Evolutionary conservation across 2,329 filamentous ascomycete genomes (phyloP).

Genomic region (Helotiales sp.): DNA sequence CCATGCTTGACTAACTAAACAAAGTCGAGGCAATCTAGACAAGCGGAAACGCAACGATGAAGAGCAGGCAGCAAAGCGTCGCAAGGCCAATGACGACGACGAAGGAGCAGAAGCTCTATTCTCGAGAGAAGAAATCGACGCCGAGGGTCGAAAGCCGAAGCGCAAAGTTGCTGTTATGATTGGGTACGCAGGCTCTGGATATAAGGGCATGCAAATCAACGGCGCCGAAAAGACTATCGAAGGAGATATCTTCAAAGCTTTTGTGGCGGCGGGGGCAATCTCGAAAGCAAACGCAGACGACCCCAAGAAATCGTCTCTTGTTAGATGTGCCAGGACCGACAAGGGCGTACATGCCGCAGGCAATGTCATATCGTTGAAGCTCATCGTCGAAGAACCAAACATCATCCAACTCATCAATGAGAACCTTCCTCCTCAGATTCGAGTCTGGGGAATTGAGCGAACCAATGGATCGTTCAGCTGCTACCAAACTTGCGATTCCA

Average conservation of each 20-base stretch:
- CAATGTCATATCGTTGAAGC: slow-evolving; percentile 92
- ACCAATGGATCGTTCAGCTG: slow-evolving; percentile 92
- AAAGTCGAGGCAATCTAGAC: slow-evolving; percentile 56
- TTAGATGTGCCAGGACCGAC: slow-evolving; percentile 93
- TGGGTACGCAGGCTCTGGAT: slow-evolving; percentile 94
- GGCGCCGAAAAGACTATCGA: slow-evolving; percentile 89
- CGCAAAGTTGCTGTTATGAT: slow-evolving; percentile 95
- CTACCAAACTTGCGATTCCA: slow-evolving; percentile 92
- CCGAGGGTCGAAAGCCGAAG: slow-evolving; percentile 87
- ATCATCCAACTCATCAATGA: slow-evolving; percentile 92
- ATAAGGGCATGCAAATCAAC: slow-evolving; percentile 95
- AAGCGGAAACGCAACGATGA: slow-evolving; percentile 57
- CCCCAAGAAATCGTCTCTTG: slow-evolving; percentile 92
- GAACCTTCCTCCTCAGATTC: slow-evolving; percentile 83
- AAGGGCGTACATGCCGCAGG: slow-evolving; percentile 97
- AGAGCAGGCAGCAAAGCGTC: slow-evolving; percentile 59
- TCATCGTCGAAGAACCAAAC: slow-evolving; percentile 91
- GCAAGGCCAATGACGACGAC: slow-evolving; percentile 51
- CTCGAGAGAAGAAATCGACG: slow-evolving; percentile 81
- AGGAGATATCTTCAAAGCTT: slow-evolving; percentile 90
- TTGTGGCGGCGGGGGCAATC: slow-evolving; percentile 89
- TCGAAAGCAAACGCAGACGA: slow-evolving; percentile 97
- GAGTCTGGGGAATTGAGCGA: slow-evolving; percentile 90
- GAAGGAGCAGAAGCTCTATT: slow-evolving; percentile 52
- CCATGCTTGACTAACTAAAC: slow-evolving; percentile 52